phyloP scores from a whole-genome alignment of 1,139 yeast species.

The Citeromyces hawaiiensis region DNA sequence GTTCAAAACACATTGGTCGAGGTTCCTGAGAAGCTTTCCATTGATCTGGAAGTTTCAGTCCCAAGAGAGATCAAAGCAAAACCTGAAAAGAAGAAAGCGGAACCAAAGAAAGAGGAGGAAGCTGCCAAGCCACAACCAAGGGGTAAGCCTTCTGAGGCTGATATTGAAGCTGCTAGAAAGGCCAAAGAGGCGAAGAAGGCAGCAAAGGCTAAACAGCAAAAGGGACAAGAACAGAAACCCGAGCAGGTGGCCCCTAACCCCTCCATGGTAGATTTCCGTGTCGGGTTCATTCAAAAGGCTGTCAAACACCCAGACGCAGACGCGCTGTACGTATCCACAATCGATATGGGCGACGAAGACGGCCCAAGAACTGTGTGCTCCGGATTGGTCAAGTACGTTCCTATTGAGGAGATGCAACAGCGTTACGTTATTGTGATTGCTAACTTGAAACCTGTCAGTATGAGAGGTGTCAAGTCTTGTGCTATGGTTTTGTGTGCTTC shows the following conservation, averaged over 20 bases:
- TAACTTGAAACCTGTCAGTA: slow-evolving; percentile 79
- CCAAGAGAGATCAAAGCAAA: slow-evolving; percentile 59
- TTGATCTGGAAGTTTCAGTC: slow-evolving; percentile 39
- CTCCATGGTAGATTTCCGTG: slow-evolving; percentile 81
- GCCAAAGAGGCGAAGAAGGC: slow-evolving; percentile 64
- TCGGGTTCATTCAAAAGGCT: slow-evolving; percentile 94
- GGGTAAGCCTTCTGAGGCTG: slow-evolving; percentile 11
- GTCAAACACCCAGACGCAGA: slow-evolving; percentile 97
- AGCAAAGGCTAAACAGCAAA: slow-evolving; percentile 24
- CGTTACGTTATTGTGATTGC: slow-evolving; percentile 76
- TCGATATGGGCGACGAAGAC: slow-evolving; percentile 90
- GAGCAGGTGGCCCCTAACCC: slow-evolving; percentile 42
- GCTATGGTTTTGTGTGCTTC: slow-evolving; percentile 98
- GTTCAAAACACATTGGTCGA: slow-evolving; percentile 55
- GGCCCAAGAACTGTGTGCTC: slow-evolving; percentile 98
- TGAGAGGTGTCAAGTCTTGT: slow-evolving; percentile 89
- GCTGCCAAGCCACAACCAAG: slow-evolving; percentile 7
- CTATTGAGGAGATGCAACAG: slow-evolving; percentile 74
- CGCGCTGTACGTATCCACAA: slow-evolving; percentile 87
- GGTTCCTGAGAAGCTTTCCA: slow-evolving; percentile 29
- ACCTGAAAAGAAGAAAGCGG: slow-evolving; percentile 32
- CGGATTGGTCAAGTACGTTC: slow-evolving; percentile 71
- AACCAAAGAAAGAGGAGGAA: slow-evolving; percentile 10
- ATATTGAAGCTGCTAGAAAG: slow-evolving; percentile 20
- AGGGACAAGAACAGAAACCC: slow-evolving; percentile 17